Conservation (phyloP, 805 yeast species). For the Kockiozyma suomiensis region DNA sequence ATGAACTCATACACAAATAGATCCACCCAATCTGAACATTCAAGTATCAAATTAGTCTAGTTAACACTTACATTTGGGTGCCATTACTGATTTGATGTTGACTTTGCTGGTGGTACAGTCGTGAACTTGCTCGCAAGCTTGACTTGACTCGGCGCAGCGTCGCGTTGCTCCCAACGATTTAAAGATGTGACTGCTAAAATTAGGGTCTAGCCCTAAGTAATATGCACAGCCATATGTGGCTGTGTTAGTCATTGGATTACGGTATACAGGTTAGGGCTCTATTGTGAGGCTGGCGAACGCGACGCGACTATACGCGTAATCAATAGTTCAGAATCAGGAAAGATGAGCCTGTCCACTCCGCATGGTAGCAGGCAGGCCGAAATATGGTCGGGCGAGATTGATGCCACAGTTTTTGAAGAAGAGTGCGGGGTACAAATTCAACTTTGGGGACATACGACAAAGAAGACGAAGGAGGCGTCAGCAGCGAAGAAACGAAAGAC, state of each 20-base stretch:
- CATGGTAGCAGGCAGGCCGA: background rate
- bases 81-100: conserved; percentile 13
- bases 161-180: conserved; percentile 1
- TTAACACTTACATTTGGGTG: conserved; percentile 15
- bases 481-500: conserved; percentile 9
- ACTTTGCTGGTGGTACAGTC: background rate
- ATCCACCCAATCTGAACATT: background rate
- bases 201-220: conserved; percentile 1
- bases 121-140: background rate
- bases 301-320: background rate
- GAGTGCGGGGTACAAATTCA: background rate
- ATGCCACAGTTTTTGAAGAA: background rate
- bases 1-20: background rate
- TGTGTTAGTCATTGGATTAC: too few species aligned
- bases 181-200: conserved; percentile 6
- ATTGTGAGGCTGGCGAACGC: background rate
- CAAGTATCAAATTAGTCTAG: background rate
- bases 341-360: background rate
- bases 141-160: background rate
- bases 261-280: background rate
- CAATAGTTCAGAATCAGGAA: background rate
- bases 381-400: conserved; percentile 6
- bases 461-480: background rate
- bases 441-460: background rate
- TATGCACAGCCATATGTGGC: too few species aligned